Percentiles rank a stretch among this genome's conserved stretches.
phyloP scores from a whole-genome alignment of 768 basidiomycete genomes.

The Calocybe indica region DNA sequence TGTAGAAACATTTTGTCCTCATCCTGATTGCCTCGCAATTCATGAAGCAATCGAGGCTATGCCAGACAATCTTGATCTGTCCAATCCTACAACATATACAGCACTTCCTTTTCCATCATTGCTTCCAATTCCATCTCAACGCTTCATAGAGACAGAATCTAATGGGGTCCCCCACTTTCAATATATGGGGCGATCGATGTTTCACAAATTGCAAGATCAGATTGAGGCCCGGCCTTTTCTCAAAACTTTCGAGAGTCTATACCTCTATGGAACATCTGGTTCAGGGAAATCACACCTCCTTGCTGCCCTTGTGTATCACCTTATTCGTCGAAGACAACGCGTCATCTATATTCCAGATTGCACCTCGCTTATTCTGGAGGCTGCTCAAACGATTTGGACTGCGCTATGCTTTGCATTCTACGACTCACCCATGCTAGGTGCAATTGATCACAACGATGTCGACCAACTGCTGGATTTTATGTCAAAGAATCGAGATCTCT shows the following conservation, averaged over 20 bases:
- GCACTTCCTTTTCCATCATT: constrained; percentile 10
- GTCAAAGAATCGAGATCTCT: constrained; percentile 5
- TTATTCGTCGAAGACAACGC: constrained; percentile 9
- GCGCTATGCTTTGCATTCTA: constrained; percentile 8
- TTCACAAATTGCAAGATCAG: constrained; percentile 4
- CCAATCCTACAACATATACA: constrained; percentile 9
- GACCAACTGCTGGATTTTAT: constrained; percentile 4
- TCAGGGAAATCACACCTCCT: constrained; percentile 13
- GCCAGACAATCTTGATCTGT: constrained; percentile 7
- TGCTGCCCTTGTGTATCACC: constrained; percentile 9
- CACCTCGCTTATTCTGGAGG: constrained; percentile 3
- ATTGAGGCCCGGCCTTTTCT: constrained; percentile 4
- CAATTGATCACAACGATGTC: constrained; percentile 5
- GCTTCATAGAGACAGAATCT: constrained; percentile 4
- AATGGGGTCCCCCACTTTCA: constrained; percentile 6
- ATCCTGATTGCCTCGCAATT: constrained; percentile 7
- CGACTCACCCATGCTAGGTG: constrained; percentile 4
- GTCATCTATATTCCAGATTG: constrained; percentile 11
- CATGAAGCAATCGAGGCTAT: constrained; percentile 9
- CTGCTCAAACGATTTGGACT: constrained; percentile 1
- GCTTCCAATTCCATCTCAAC: constrained; percentile 6
- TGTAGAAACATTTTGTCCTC: background rate
- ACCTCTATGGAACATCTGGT: constrained; percentile 9
- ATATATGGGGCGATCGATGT: constrained; percentile 10
- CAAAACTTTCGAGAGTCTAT: constrained; percentile 2